Percentiles rank a stretch among this genome's conserved stretches.
Evolutionary conservation across 2,329 filamentous ascomycete species (phyloP).

Genomic region (Trichoderma sp.): DNA sequence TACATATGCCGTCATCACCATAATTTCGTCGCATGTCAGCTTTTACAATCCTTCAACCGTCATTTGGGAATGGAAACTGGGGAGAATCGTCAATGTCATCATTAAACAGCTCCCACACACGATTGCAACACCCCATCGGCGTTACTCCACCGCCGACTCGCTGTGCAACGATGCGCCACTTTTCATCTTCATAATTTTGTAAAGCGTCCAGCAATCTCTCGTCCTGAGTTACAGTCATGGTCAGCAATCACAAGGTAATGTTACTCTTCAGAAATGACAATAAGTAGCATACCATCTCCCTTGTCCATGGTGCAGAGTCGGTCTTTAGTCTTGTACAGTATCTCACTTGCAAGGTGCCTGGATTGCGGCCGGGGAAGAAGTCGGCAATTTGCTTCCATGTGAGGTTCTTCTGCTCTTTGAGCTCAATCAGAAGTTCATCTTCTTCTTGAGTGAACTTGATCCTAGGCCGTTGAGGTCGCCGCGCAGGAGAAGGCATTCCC

Average conservation of each 20-base stretch:
- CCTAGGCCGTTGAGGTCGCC: slow-evolving; percentile 81
- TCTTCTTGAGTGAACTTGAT: slow-evolving; percentile 93
- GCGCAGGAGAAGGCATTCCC: slow-evolving; percentile 83
- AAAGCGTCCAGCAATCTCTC: slow-evolving; percentile 75
- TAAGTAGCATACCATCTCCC: slow-evolving; percentile 73
- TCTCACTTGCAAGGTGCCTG: slow-evolving; percentile 86
- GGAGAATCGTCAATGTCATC: slow-evolving; percentile 49
- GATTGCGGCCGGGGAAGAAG: slow-evolving; percentile 89
- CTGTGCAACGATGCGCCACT: slow-evolving; percentile 87
- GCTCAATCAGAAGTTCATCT: slow-evolving; percentile 80
- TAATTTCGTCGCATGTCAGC: background rate
- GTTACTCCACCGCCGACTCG: slow-evolving; percentile 92
- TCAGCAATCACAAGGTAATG: background rate
- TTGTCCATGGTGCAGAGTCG: slow-evolving; percentile 90
- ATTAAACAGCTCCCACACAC: slow-evolving; percentile 63
- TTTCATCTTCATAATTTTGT: slow-evolving; percentile 85
- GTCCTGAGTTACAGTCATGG: slow-evolving; percentile 54
- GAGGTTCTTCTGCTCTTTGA: slow-evolving; percentile 92
- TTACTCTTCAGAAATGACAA: background rate
- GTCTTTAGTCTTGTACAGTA: slow-evolving; percentile 96
- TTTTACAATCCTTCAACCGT: slow-evolving; percentile 25
- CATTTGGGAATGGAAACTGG: slow-evolving; percentile 56
- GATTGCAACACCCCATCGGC: slow-evolving; percentile 81
- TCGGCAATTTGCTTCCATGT: slow-evolving; percentile 98
- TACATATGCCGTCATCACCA: background rate